Evolutionary conservation across 352 stramenopile species (phyloP), one percentile per base, ranked within the genome.

Genomic region (Plasmopara halstedii): DNA sequence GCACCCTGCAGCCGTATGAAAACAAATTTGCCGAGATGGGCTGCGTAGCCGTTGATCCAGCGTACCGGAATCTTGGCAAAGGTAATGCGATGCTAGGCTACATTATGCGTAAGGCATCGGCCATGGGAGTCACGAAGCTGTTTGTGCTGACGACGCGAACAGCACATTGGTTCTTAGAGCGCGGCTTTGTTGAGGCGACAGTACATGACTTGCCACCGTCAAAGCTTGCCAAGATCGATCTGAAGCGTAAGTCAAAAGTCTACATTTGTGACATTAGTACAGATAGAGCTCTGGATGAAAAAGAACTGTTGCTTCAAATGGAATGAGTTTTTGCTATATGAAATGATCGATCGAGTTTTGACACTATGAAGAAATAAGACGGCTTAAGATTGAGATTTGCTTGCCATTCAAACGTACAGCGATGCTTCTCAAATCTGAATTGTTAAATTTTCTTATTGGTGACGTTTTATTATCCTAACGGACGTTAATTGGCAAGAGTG

Each of bases 71-170:
- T 45, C 62, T 78, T 8, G 84, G 79, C 54, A 94, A 89, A 62
- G 88, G 87, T 14, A 94, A 96, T 42, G 84, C 84, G 5, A 56
- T 97, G 67, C 70, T 97, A n/a, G 80, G 82, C 10, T 97, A 94
- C 43, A 70, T 96, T 19, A 79, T 96, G 41, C 80, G 87, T 55
- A 89, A 95, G 46, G 76, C 87, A 9, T 58, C 85, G 18, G 70
- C 80, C 3, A 87, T 89, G 65, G 78, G 81, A 14, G 74, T 96
- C 29, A 86, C 71, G 31, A 95, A 94, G 43, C 68, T 98, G 7
- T 99, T 99, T 51, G 95, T 98, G n/a, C 73, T 99, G 31, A 98
- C 90, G 20, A 99, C 96, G 19, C 87, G 95, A 63, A 99, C 96
- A 14, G 97, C 97, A 58, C 92, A 98, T 64, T 99, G 94, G 94